Base-by-base conservation (phyloP, 2,329 filamentous ascomycete genomes). In the Polytolypa hystricis region DNA sequence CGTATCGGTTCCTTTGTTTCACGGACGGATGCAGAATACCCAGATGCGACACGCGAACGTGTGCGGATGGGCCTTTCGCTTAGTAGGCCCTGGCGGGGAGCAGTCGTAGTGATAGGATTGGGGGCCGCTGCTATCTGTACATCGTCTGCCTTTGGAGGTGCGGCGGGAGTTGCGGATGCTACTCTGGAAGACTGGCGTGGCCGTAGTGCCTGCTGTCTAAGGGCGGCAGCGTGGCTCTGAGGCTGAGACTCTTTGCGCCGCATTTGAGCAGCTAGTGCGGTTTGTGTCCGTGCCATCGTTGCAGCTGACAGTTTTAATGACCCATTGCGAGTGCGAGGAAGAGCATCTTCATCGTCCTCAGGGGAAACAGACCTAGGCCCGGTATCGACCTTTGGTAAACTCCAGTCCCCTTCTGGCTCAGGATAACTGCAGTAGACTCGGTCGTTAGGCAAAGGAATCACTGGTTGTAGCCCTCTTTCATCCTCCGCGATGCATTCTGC, bases 401-500 rank as follows among this genome's bases (percentile, higher is more conserved):
- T 60, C 61, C 62, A 65, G 34, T 66, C 63, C 4, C 58, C 57
- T 4, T 62, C 54, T 1, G 50, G 40, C 27, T 57, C 53, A 37
- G 56, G 54, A 29, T 63, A 62, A 43, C 62, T 64, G 43, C 51
- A 57, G 47, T 69, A 69, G 6, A 69, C 60, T 27, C 60, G 56
- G 38, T 66, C 63, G 14, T 52, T 45, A 0, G 66, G 62, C 15
- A 69, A 44, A 4, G 66, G 66, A 30, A 69, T 60, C 2, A 61
- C 42, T 1, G 66, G 66, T 30, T 62, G 60, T 31, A 64, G 54
- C 3, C 63, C 62, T 38, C 56, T 57, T 10, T 61, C 54, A 43
- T 69, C 65, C 45, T 69, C 66, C 0, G 52, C 50, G 21, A 61
- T 50, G 36, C 65, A 66, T 46, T 69, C 65, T 12, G 64, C 58